Conservation (phyloP, 345 rosid genomes). For the Anacardium occidentale region DNA sequence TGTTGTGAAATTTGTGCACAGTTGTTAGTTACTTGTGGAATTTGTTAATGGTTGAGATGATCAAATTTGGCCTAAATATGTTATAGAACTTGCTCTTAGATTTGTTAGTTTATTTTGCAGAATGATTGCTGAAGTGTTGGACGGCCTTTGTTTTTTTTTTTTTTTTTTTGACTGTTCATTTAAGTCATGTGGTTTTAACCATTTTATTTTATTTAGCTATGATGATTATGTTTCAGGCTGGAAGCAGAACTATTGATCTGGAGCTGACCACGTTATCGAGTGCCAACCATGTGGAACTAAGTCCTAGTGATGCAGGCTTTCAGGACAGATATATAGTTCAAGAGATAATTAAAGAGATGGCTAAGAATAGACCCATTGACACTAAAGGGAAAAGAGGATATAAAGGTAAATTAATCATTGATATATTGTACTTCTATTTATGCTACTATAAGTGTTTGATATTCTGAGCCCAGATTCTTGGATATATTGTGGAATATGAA, state of each 20-base stretch:
- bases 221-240: conserved; percentile 55
- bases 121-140: neutral
- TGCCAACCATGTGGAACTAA: conserved; percentile 86
- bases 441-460: neutral
- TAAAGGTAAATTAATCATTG: conserved; percentile 54
- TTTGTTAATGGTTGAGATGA: neutral
- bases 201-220: conserved; percentile 5
- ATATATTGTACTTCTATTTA: conserved; percentile 2
- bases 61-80: neutral
- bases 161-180: neutral
- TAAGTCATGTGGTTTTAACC: neutral
- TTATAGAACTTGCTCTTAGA: neutral
- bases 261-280: conserved; percentile 90
- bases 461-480: neutral
- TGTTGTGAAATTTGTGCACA: neutral
- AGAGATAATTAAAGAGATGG: conserved; percentile 97
- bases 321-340: conserved; percentile 96
- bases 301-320: conserved; percentile 93
- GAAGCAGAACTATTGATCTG: conserved; percentile 80
- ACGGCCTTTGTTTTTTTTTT: neutral
- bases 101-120: neutral
- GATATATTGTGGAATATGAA: neutral
- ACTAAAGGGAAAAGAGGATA: conserved; percentile 79
- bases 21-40: neutral
- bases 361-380: conserved; percentile 90